A percentile compares a stretch with the other conserved stretches of the same genome.
phyloP scores from a whole-genome alignment of 2,329 filamentous ascomycete genomes.

The Ascosphaera acerosa region DNA sequence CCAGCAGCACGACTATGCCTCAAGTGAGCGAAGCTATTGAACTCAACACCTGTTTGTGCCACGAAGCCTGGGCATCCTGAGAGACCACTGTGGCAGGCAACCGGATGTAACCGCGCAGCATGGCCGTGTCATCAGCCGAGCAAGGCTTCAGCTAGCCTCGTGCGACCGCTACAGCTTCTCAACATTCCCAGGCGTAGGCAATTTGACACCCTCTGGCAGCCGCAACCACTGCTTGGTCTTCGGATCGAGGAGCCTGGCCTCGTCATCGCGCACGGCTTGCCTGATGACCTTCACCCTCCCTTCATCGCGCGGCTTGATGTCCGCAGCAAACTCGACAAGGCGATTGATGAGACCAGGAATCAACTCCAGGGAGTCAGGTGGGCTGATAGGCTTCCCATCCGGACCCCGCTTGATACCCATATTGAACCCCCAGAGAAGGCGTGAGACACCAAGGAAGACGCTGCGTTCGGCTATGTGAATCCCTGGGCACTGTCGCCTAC shows the following conservation, averaged over 20 bases:
- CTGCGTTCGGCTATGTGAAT: slow-evolving; percentile 29
- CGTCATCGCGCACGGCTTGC: slow-evolving; percentile 1
- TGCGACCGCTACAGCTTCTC: too few relatives aligned
- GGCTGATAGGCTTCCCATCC: slow-evolving; percentile 4
- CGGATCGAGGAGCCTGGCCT: slow-evolving; percentile 2
- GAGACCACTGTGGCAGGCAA: too few relatives aligned
- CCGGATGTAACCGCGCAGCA: too few relatives aligned
- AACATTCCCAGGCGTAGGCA: too few relatives aligned
- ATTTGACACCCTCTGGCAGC: slow-evolving; percentile 1
- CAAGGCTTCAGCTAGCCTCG: too few relatives aligned
- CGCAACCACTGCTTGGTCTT: slow-evolving; percentile 3
- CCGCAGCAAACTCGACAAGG: slow-evolving; percentile 3
- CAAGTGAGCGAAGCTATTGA: too few relatives aligned
- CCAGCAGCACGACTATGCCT: too few relatives aligned
- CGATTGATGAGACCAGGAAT: slow-evolving; percentile 3
- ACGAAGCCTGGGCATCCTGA: too few relatives aligned
- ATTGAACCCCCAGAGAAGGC: slow-evolving; percentile 25
- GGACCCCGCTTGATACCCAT: slow-evolving; percentile 4
- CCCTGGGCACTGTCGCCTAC: slow-evolving; percentile 9
- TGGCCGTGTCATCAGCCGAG: too few relatives aligned
- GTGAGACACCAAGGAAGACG: slow-evolving; percentile 22
- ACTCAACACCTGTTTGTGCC: too few relatives aligned
- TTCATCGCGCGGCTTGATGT: slow-evolving; percentile 3
- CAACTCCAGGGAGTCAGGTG: slow-evolving; percentile 4
- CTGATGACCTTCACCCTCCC: slow-evolving; percentile 3